A percentile compares a stretch with the other conserved stretches of the same genome.
phyloP scores from a whole-genome alignment of 2,329 filamentous ascomycete genomes.

The Cryphonectria naterciae region DNA sequence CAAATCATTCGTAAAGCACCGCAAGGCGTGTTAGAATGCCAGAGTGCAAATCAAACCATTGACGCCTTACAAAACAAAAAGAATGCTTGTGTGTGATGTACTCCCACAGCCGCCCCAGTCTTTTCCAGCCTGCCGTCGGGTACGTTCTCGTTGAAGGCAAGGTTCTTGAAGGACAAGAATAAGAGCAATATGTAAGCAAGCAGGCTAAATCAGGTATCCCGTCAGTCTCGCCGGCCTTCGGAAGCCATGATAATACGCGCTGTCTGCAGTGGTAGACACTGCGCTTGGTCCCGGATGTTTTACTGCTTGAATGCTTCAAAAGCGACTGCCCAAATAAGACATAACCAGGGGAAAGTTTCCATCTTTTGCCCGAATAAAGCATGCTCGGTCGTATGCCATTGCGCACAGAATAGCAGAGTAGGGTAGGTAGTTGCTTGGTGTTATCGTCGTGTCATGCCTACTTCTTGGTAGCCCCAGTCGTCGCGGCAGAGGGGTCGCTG shows the following conservation, averaged over 20 bases:
- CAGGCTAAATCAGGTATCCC: background rate
- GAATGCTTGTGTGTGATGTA: background rate
- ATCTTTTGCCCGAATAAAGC: background rate
- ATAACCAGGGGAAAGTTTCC: background rate
- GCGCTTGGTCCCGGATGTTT: background rate
- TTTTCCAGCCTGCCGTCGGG: background rate
- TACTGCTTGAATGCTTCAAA: background rate
- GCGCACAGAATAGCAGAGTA: background rate
- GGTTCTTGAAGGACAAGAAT: background rate
- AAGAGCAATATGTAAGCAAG: background rate
- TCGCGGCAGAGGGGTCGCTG: background rate
- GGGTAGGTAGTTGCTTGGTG: background rate
- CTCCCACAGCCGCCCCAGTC: background rate
- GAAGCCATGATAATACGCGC: background rate
- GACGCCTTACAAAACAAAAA: slow-evolving; percentile 1
- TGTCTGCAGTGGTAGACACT: background rate
- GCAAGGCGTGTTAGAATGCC: background rate
- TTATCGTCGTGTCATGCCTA: background rate
- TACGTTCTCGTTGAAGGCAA: background rate
- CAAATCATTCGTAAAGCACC: background rate
- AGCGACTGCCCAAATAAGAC: background rate
- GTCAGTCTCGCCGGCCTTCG: background rate
- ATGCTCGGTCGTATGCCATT: background rate
- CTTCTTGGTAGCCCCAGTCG: background rate
- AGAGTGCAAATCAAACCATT: background rate